Base-by-base conservation (phyloP, 2,329 filamentous ascomycete species). In the Purpureocillium lavendulum region DNA sequence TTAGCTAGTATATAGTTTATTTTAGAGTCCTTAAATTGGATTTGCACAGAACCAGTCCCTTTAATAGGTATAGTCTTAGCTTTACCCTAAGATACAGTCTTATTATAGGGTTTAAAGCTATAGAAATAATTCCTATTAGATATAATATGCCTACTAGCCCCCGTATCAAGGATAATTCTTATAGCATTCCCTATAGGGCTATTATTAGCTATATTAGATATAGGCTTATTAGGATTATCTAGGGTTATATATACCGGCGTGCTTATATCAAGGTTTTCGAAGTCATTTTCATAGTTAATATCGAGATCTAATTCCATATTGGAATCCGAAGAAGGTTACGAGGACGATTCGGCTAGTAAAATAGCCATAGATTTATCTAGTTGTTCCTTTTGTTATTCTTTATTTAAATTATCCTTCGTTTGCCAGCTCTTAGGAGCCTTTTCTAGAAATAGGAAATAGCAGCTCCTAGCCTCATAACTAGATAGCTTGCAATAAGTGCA, bases 11-110 rank as follows among this genome's bases (percentile, higher is more conserved):
- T 14, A 17, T 37, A 37, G 24, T 9, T 15, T 4, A 30, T 24
- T 26, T 26, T 26, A 26, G 21, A 26, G 21, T 26, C 21, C 10
- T 26, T 26, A 26, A 26, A 26, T n/a, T 32, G 13, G 15, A 37
- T n/a, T 26, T 38, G 36, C n/a, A 33, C 29, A 33, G 17, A 33
- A 12, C 33, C 13, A 28, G 4, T 24, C 14, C 15, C n/a, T 33
- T 21, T 15, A 13, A 37, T 35, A 37, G 35, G 9, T 35, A 30
- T 38, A 36, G 33, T 14, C 30, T 35, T 40, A 18, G 36, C 36
- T 36, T 39, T 36, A 31, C 30, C 24, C 38, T 32, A 24, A 14
- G 24, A n/a, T 30, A 33, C 7, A 26, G 21, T 26, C 21, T 26
- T 26, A 26, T 26, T 26, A 10, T 17, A 32, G 29, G 28, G 31